Evolutionary conservation across 768 basidiomycete genomes (phyloP).

Genomic region (Phlebiopsis flavidoalba): DNA sequence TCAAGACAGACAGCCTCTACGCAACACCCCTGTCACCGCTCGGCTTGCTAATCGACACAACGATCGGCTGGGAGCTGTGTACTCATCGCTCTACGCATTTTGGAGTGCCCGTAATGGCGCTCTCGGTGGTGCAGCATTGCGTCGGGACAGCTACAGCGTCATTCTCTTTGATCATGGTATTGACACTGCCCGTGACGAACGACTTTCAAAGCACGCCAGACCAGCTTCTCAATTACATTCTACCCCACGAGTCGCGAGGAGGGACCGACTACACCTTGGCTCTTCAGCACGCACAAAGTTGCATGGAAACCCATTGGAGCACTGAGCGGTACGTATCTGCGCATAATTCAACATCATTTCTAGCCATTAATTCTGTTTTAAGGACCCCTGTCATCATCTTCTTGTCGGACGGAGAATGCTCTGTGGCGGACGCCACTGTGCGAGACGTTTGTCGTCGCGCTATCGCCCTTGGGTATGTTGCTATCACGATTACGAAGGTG

Average conservation of each 20-base stretch:
- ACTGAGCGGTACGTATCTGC: slow-evolving; percentile 36
- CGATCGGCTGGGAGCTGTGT: slow-evolving; percentile 56
- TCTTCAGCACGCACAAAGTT: slow-evolving; percentile 26
- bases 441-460: slow-evolving; percentile 39
- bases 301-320: slow-evolving; percentile 46
- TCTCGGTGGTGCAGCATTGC: slow-evolving; percentile 21
- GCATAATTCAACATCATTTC: not conserved
- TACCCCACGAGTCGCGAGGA: slow-evolving; percentile 25
- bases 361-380: not conserved
- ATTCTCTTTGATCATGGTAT: slow-evolving; percentile 35
- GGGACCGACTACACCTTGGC: slow-evolving; percentile 44
- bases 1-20: slow-evolving; percentile 40
- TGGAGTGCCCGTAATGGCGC: slow-evolving; percentile 48
- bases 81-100: slow-evolving; percentile 49
- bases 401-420: slow-evolving; percentile 51
- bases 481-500: not conserved
- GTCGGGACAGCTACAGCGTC: slow-evolving; percentile 54
- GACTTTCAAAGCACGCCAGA: slow-evolving; percentile 43
- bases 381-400: slow-evolving; percentile 52
- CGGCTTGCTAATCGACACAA: slow-evolving; percentile 32
- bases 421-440: slow-evolving; percentile 30
- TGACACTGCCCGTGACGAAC: slow-evolving; percentile 30
- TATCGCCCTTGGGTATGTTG: slow-evolving; percentile 37
- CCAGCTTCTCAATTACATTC: slow-evolving; percentile 34
- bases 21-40: slow-evolving; percentile 35